phyloP scores from a whole-genome alignment of 2,329 filamentous ascomycete genomes.

The Neoascochyta sp. region DNA sequence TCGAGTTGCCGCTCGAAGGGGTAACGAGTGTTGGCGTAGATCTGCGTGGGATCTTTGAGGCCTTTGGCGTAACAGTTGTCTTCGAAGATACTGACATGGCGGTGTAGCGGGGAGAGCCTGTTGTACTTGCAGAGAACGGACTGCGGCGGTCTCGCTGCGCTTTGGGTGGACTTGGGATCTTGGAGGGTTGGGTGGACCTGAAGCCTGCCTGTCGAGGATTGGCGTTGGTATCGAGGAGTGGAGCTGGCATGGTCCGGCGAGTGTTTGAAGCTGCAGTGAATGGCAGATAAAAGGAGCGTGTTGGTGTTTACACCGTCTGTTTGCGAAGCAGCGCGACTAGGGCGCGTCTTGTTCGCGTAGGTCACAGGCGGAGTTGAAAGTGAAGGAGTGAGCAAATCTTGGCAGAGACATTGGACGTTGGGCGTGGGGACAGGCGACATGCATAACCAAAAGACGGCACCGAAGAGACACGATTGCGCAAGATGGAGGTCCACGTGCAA shows the following conservation, averaged over 20 bases:
- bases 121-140: conserved; percentile 10
- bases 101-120: conserved; percentile 9
- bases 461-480: too few relatives aligned
- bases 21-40: conserved; percentile 9
- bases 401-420: too few relatives aligned
- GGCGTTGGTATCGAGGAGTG: conserved; percentile 10
- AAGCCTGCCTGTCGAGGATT: conserved; percentile 6
- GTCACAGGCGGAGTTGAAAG: too few relatives aligned
- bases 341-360: too few relatives aligned
- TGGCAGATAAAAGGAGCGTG: background rate
- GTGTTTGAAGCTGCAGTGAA: too few relatives aligned
- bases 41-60: conserved; percentile 31
- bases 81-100: conserved; percentile 1
- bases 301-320: too few relatives aligned
- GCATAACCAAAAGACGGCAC: too few relatives aligned
- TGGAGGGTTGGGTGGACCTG: conserved; percentile 5
- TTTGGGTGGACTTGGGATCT: conserved; percentile 9
- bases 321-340: too few relatives aligned
- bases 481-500: too few relatives aligned
- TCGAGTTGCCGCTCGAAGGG: conserved; percentile 1
- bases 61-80: conserved; percentile 4
- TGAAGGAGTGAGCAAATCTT: too few relatives aligned
- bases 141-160: conserved; percentile 5
- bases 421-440: too few relatives aligned
- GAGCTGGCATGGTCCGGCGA: conserved; percentile 12